These are phyloP conservation scores for Symbiodinium pilosum DNA, from an alignment of 73 alveolate species.

Conservation along the genomic window DNA sequence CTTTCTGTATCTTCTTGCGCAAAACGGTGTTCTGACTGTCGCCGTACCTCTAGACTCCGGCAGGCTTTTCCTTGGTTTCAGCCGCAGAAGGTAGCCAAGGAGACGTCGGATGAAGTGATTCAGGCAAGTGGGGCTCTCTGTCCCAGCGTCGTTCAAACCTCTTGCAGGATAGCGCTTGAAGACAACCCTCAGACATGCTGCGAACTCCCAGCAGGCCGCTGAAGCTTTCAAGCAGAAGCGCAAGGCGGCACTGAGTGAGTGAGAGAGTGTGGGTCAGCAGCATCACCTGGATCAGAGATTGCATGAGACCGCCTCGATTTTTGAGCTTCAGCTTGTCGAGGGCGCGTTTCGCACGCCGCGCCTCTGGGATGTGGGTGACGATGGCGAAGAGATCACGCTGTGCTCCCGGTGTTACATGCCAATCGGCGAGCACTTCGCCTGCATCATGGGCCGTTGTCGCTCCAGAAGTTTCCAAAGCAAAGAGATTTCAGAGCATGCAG, in stretches of 20 bases:
- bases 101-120: not conserved
- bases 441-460: not conserved
- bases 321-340: too few species aligned
- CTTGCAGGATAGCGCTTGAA: too few species aligned
- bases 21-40: too few species aligned
- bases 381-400: not conserved
- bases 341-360: not conserved
- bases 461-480: too few species aligned
- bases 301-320: too few species aligned
- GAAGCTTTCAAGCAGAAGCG: slow-evolving; percentile 9
- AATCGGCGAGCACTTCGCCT: not conserved
- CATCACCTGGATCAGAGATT: too few species aligned
- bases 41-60: not conserved
- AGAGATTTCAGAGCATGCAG: not conserved
- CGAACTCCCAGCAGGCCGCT: not conserved
- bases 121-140: not conserved
- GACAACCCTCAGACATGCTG: too few species aligned
- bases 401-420: slow-evolving; percentile 1
- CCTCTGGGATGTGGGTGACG: not conserved
- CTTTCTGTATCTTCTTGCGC: too few species aligned
- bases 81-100: slow-evolving; percentile 10
- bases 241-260: too few species aligned
- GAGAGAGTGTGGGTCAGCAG: too few species aligned
- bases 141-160: too few species aligned
- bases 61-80: not conserved